phyloP scores from a whole-genome alignment of 2,329 filamentous ascomycete genomes.

The Aspergillus ibericus region DNA sequence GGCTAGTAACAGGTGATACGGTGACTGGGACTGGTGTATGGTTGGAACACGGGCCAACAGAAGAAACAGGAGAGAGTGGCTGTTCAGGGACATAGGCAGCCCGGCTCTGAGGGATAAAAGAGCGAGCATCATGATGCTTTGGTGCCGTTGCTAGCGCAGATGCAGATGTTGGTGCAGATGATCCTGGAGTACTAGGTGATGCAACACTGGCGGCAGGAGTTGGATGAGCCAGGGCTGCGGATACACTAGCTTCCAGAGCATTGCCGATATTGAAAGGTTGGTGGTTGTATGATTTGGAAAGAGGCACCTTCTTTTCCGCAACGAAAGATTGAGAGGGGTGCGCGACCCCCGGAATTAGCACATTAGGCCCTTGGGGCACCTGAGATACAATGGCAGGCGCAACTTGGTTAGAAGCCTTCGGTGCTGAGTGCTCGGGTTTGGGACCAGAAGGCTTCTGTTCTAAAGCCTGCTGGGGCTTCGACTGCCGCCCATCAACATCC shows the following conservation, averaged over 20 bases:
- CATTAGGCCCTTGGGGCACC: constrained; percentile 12
- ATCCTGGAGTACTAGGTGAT: constrained; percentile 18
- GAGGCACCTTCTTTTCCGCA: constrained; percentile 16
- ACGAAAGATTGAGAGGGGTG: constrained; percentile 57
- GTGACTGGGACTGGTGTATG: constrained; percentile 69
- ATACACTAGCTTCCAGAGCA: constrained; percentile 21
- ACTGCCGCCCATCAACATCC: constrained; percentile 5
- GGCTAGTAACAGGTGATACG: constrained; percentile 71
- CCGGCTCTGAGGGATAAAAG: constrained; percentile 30
- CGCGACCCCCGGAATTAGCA: constrained; percentile 22
- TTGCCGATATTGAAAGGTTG: constrained; percentile 16
- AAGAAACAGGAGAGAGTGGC: constrained; percentile 60
- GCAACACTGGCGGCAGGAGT: constrained; percentile 15
- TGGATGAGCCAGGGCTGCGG: constrained; percentile 21
- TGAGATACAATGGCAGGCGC: constrained; percentile 13
- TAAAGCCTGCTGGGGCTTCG: background rate
- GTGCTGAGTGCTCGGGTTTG: constrained; percentile 11
- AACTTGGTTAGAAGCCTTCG: constrained; percentile 7
- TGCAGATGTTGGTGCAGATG: constrained; percentile 7
- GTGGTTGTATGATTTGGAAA: constrained; percentile 16
- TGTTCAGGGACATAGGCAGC: constrained; percentile 32
- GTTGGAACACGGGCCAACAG: constrained; percentile 66
- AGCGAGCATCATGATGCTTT: constrained; percentile 31
- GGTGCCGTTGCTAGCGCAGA: too few relatives aligned
- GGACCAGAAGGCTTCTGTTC: constrained; percentile 12